These are phyloP conservation scores for Closterium sp. DNA, from an alignment of 139 green algal genomes.

Conservation along the genomic window DNA sequence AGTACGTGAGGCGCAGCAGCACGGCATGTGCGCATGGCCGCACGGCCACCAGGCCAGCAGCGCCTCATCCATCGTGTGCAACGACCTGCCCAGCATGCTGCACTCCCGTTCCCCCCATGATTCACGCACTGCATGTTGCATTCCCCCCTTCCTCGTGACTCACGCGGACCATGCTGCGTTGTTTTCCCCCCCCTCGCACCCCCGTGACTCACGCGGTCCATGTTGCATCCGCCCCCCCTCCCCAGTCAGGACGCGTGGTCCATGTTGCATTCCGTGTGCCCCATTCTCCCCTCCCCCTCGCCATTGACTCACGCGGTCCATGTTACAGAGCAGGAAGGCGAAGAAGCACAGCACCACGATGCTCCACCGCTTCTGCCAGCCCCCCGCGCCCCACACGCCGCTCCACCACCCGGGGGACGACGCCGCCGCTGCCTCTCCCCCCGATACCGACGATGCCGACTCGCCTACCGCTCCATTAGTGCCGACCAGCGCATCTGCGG, in stretches of 20 bases:
- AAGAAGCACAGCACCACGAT: constrained; percentile 50
- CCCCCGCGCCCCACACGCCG: not conserved
- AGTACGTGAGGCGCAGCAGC: no score
- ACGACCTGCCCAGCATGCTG: no score
- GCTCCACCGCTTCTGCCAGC: constrained; percentile 40
- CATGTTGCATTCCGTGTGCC: not conserved
- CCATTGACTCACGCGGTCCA: constrained; percentile 36
- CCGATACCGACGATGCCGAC: not conserved
- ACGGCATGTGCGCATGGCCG: no score
- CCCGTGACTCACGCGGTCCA: not conserved
- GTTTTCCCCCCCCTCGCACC: no score
- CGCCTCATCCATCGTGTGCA: no score
- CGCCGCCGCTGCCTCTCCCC: not conserved
- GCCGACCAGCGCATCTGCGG: not conserved
- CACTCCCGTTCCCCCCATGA: no score
- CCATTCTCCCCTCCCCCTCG: no score
- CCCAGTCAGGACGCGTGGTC: not conserved
- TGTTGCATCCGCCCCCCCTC: not conserved
- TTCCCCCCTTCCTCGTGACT: not conserved
- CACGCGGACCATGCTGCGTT: no score
- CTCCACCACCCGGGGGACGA: not conserved
- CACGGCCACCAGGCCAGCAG: no score
- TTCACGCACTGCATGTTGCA: not conserved
- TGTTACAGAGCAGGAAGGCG: constrained; percentile 56
- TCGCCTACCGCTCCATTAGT: not conserved